These are phyloP conservation scores for Thalassiosira profunda DNA, from an alignment of 108 stramenopile genomes.

Conservation along the genomic window DNA sequence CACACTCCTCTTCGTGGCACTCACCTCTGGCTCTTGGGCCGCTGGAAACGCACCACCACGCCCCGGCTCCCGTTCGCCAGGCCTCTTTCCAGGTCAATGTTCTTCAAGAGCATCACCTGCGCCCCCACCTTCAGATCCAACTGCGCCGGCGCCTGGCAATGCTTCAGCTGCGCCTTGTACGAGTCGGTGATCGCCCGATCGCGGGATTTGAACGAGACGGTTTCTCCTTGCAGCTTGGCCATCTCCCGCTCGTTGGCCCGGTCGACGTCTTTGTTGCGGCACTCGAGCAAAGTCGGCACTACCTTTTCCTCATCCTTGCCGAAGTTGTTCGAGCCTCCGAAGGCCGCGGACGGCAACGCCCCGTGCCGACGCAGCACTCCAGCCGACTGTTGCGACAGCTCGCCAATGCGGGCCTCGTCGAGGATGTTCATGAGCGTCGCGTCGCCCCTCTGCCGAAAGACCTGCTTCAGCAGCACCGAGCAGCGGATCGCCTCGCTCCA, in stretches of 20 bases:
- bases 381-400: conserved; percentile 34
- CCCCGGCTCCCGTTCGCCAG: conserved; percentile 93
- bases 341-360: conserved; percentile 19
- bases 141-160: conserved; percentile 58
- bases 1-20: no score
- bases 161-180: conserved; percentile 50
- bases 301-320: conserved; percentile 22
- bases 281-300: conserved; percentile 67
- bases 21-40: conserved; percentile 23
- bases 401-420: conserved; percentile 78
- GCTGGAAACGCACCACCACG: conserved; percentile 75
- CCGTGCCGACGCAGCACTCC: conserved; percentile 25
- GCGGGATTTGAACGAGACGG: conserved; percentile 41
- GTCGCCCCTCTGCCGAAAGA: conserved; percentile 86
- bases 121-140: conserved; percentile 70
- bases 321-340: conserved; percentile 1
- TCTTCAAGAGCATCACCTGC: conserved; percentile 91
- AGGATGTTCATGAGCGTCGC: conserved; percentile 65
- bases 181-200: conserved; percentile 52
- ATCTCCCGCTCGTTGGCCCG: conserved; percentile 68
- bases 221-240: conserved; percentile 49
- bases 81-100: conserved; percentile 56
- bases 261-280: conserved; percentile 79
- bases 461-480: conserved; percentile 58
- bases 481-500: conserved; percentile 54